phyloP scores from a whole-genome alignment of 2,329 filamentous ascomycete species.

The Talaromyces sp. region DNA sequence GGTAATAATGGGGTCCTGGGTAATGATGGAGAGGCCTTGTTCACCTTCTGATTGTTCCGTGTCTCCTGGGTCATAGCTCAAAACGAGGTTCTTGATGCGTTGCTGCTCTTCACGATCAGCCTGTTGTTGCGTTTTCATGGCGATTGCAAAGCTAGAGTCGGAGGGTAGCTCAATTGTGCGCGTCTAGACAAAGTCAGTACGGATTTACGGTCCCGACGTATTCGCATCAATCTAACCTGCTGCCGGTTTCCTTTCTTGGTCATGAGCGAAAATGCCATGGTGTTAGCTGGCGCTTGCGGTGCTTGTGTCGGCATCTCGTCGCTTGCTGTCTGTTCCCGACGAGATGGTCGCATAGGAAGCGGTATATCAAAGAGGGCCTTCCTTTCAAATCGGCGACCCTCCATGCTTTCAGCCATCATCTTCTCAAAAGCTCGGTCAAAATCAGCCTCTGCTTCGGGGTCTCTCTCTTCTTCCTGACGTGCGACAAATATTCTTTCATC shows the following conservation, averaged over 20 bases:
- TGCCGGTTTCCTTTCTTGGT: constrained; percentile 96
- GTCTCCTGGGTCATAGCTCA: constrained; percentile 89
- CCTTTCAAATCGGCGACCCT: constrained; percentile 92
- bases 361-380: constrained; percentile 96
- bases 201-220: not conserved
- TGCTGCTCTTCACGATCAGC: constrained; percentile 95
- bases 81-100: constrained; percentile 93
- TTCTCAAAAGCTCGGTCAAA: constrained; percentile 98
- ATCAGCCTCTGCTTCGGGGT: constrained; percentile 91
- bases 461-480: constrained; percentile 80
- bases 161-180: constrained; percentile 80
- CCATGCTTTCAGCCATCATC: constrained; percentile 95
- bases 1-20: constrained; percentile 22
- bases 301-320: constrained; percentile 36
- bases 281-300: constrained; percentile 46
- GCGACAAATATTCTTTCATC: constrained; percentile 92
- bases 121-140: constrained; percentile 93
- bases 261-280: constrained; percentile 95
- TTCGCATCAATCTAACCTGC: constrained; percentile 57
- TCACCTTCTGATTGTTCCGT: constrained; percentile 77
- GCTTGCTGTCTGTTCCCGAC: constrained; percentile 54
- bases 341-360: constrained; percentile 74
- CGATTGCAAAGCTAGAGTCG: constrained; percentile 90
- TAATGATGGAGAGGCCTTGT: constrained; percentile 25
- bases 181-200: constrained; percentile 54